A percentile compares a stretch with the other conserved stretches of the same genome.
Conservation (phyloP, 208 protist genomes). For the Leishmania major region DNA sequence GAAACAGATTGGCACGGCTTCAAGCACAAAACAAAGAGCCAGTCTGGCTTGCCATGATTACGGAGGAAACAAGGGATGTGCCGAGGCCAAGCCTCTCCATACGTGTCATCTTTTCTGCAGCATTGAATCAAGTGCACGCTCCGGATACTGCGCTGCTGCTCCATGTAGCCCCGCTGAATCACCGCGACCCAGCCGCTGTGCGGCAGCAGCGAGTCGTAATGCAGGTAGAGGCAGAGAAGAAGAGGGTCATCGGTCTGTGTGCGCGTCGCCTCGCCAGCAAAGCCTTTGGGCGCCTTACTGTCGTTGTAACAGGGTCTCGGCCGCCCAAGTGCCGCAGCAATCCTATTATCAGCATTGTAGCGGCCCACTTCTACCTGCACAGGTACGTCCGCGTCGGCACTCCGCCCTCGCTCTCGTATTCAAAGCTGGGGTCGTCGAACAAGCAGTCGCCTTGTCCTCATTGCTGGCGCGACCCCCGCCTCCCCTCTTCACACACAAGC, state of each 20-base stretch:
- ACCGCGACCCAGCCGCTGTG: slow-evolving; percentile 47
- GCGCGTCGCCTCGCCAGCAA: slow-evolving; percentile 8
- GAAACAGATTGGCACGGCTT: slow-evolving; percentile 25
- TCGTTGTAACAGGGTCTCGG: slow-evolving; percentile 35
- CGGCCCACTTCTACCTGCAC: slow-evolving; percentile 44
- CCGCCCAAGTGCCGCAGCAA: slow-evolving; percentile 40
- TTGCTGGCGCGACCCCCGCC: not conserved
- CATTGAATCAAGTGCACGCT: slow-evolving; percentile 48
- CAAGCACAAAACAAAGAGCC: slow-evolving; percentile 45
- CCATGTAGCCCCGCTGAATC: slow-evolving; percentile 30
- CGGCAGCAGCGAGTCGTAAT: slow-evolving; percentile 44
- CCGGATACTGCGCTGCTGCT: slow-evolving; percentile 36
- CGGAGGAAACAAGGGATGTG: slow-evolving; percentile 34
- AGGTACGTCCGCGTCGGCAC: slow-evolving; percentile 13
- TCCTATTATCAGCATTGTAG: slow-evolving; percentile 15
- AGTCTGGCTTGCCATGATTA: slow-evolving; percentile 31
- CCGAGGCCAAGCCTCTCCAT: slow-evolving; percentile 35
- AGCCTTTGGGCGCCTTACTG: slow-evolving; percentile 14
- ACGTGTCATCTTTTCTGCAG: slow-evolving; percentile 37
- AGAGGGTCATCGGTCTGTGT: slow-evolving; percentile 42
- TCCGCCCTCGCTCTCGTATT: slow-evolving; percentile 1
- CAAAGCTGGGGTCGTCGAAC: slow-evolving; percentile 6
- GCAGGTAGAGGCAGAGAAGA: slow-evolving; percentile 52
- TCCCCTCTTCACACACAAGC: not conserved
- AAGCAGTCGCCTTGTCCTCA: slow-evolving; percentile 1